phyloP scores from a whole-genome alignment of 208 protist species.

The Acanthamoeba royreba region DNA sequence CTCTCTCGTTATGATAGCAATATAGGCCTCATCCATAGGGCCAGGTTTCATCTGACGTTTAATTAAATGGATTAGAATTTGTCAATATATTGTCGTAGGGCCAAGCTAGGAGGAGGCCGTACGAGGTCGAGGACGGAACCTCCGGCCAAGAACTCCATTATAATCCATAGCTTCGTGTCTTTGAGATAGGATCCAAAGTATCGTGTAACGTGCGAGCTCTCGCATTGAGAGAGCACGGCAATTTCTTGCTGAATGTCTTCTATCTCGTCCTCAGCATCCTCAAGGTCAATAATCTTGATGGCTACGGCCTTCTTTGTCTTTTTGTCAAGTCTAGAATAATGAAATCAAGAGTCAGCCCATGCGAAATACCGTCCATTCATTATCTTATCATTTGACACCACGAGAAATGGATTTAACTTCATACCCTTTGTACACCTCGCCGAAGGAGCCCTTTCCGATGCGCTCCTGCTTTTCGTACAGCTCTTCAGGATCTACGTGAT shows the following conservation, averaged over 20 bases:
- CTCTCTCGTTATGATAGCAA: constrained; percentile 82
- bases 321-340: constrained; percentile 58
- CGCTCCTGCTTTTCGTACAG: constrained; percentile 60
- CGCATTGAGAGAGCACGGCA: constrained; percentile 79
- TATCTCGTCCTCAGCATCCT: constrained; percentile 90
- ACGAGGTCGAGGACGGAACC: constrained; percentile 79
- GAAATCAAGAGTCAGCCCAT: neutral
- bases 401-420: neutral
- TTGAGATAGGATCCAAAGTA: constrained; percentile 87
- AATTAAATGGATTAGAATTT: neutral
- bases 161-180: constrained; percentile 88
- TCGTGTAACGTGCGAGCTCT: constrained; percentile 80
- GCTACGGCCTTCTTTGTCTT: constrained; percentile 81
- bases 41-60: constrained; percentile 72
- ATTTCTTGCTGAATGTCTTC: constrained; percentile 92
- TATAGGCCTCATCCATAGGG: constrained; percentile 80
- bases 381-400: neutral
- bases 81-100: neutral
- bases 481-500: constrained; percentile 24
- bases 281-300: constrained; percentile 91
- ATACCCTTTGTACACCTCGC: constrained; percentile 84
- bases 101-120: neutral
- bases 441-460: constrained; percentile 86
- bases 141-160: constrained; percentile 91
- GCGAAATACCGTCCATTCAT: neutral